Conservation (phyloP, 2,329 filamentous ascomycete species). For the Whalleya microplaca region DNA sequence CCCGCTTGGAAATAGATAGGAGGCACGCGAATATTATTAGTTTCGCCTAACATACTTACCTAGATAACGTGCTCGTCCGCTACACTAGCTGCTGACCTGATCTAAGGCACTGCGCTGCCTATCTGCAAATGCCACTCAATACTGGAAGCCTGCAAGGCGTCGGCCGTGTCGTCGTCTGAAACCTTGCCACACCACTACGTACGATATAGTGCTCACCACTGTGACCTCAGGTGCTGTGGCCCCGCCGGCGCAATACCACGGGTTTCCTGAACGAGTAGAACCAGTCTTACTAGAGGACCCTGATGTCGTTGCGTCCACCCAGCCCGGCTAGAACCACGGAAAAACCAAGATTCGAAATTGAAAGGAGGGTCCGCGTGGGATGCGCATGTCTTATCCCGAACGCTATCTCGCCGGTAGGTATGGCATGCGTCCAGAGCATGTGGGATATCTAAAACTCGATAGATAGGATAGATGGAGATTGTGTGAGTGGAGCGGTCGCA, state of each 20-base stretch:
- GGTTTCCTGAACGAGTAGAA: conserved; percentile 23
- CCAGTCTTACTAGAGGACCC: conserved; percentile 3
- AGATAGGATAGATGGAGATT: conserved; percentile 23
- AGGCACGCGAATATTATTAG: background rate
- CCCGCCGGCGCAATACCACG: conserved; percentile 11
- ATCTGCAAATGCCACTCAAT: conserved; percentile 15
- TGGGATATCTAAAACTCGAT: conserved; percentile 28
- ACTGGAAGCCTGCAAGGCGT: conserved; percentile 22
- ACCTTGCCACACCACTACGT: conserved; percentile 8
- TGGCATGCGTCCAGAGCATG: conserved; percentile 25
- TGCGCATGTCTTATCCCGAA: conserved; percentile 17
- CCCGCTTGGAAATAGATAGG: background rate
- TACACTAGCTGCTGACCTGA: background rate
- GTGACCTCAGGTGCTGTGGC: conserved; percentile 14
- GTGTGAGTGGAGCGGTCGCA: conserved; percentile 21
- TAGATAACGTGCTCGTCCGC: conserved; percentile 8
- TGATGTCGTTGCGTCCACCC: conserved; percentile 9
- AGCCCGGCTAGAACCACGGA: conserved; percentile 13
- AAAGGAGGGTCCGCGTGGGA: conserved; percentile 27
- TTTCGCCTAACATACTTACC: conserved; percentile 4
- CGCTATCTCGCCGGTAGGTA: conserved; percentile 25
- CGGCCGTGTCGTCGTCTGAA: conserved; percentile 7
- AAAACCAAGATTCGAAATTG: conserved; percentile 15
- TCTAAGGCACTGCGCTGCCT: conserved; percentile 11
- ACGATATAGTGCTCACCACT: conserved; percentile 13